Percentiles rank a stretch among this genome's conserved stretches.
Conservation (phyloP, 805 yeast species). For the Kuraishia capsulata region DNA sequence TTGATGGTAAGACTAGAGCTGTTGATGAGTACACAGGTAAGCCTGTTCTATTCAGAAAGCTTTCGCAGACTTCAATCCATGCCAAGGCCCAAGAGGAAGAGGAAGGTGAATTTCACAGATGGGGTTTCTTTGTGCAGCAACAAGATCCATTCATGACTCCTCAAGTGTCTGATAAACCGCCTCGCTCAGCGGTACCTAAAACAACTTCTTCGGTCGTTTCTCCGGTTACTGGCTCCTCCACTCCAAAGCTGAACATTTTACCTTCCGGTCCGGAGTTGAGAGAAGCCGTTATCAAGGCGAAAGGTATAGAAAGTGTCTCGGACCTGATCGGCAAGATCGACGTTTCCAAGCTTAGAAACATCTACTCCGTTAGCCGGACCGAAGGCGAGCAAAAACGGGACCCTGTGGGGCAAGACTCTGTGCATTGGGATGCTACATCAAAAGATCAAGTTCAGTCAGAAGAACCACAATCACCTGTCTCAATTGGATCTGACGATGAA, state of each 20-base stretch:
- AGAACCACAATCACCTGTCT: slow-evolving; percentile 1
- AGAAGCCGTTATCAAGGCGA: slow-evolving; percentile 61
- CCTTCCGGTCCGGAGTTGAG: slow-evolving; percentile 49
- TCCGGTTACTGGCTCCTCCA: background rate
- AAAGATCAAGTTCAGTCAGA: background rate
- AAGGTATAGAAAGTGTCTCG: slow-evolving; percentile 62
- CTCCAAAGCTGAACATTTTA: slow-evolving; percentile 24
- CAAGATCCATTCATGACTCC: slow-evolving; percentile 19
- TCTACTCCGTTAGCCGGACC: slow-evolving; percentile 8
- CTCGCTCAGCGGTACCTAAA: slow-evolving; percentile 2
- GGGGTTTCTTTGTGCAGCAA: slow-evolving; percentile 75
- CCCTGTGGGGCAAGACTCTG: background rate
- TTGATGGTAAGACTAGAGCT: slow-evolving; percentile 41
- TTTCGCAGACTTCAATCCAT: slow-evolving; percentile 56
- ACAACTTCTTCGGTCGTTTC: background rate
- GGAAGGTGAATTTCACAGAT: slow-evolving; percentile 85
- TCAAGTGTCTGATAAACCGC: background rate
- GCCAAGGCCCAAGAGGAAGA: slow-evolving; percentile 79
- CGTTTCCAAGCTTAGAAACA: slow-evolving; percentile 21
- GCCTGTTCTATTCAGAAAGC: slow-evolving; percentile 56
- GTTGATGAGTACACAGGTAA: slow-evolving; percentile 65
- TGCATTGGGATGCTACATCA: slow-evolving; percentile 3
- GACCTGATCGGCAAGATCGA: slow-evolving; percentile 61
- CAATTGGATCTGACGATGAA: slow-evolving; percentile 18
- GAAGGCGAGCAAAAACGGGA: too few relatives aligned